These are phyloP conservation scores for Saccharum officinarum DNA, from an alignment of 176 grass and related monocot species.

Conservation along the genomic window DNA sequence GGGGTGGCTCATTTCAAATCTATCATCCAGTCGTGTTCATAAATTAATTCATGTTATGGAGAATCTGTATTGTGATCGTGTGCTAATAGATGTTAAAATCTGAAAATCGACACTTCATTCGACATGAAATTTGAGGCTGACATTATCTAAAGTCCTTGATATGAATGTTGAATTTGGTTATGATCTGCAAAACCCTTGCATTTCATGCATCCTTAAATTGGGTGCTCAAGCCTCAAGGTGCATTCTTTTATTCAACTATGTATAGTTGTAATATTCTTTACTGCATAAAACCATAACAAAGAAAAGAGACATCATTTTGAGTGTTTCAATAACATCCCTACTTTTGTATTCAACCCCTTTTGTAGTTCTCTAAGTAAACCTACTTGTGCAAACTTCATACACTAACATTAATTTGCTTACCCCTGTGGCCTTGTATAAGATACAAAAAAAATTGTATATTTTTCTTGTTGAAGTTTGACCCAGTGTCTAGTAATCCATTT, in stretches of 20 bases:
- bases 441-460: not conserved
- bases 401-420: not conserved
- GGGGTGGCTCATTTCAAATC: not conserved
- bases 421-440: not conserved
- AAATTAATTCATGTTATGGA: not conserved
- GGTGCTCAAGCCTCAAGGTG: not conserved
- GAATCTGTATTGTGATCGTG: not conserved
- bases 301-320: not conserved
- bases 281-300: not conserved
- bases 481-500: not conserved
- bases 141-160: not conserved
- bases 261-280: not conserved
- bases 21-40: not conserved
- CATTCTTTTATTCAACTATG: not conserved
- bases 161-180: not conserved
- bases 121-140: not conserved
- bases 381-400: not conserved
- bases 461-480: not conserved
- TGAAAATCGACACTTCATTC: not conserved
- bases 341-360: not conserved
- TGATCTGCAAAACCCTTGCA: not conserved
- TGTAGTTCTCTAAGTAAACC: not conserved
- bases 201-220: not conserved
- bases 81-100: not conserved
- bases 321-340: not conserved